These are phyloP conservation scores for Alternaria consortialis DNA, from an alignment of 2,329 filamentous ascomycete genomes.

Conservation along the genomic window DNA sequence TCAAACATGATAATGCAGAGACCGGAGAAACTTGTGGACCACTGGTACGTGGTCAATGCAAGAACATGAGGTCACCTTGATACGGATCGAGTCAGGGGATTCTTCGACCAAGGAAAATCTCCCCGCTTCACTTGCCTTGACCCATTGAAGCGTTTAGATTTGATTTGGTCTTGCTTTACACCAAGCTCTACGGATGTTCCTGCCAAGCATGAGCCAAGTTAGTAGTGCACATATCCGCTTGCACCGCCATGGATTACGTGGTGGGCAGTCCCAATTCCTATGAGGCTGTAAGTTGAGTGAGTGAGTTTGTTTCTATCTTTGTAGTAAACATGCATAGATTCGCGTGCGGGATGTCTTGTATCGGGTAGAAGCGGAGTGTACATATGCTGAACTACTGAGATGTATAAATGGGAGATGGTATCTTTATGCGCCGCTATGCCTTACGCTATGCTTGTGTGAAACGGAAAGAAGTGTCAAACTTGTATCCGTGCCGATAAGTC, in stretches of 20 bases:
- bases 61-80: not conserved
- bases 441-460: not conserved
- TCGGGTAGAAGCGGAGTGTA: not conserved
- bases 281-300: not conserved
- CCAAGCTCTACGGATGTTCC: slow-evolving; percentile 6
- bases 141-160: not conserved
- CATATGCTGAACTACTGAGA: not conserved
- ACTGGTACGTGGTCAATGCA: not conserved
- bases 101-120: not conserved
- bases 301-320: not conserved
- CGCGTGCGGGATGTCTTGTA: not conserved
- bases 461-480: not conserved
- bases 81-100: not conserved
- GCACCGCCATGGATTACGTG: slow-evolving; percentile 4
- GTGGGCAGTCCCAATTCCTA: not conserved
- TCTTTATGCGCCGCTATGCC: slow-evolving; percentile 1
- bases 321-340: not conserved
- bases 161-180: not conserved
- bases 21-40: not conserved
- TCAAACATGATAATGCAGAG: not conserved
- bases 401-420: not conserved
- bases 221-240: not conserved
- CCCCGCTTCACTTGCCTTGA: not conserved
- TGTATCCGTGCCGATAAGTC: not conserved
- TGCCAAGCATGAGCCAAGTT: slow-evolving; percentile 1